A percentile compares a stretch with the other conserved stretches of the same genome.
These are phyloP conservation scores for Mycocentrospora acerina DNA, from an alignment of 2,329 filamentous ascomycete genomes.

Conservation along the genomic window DNA sequence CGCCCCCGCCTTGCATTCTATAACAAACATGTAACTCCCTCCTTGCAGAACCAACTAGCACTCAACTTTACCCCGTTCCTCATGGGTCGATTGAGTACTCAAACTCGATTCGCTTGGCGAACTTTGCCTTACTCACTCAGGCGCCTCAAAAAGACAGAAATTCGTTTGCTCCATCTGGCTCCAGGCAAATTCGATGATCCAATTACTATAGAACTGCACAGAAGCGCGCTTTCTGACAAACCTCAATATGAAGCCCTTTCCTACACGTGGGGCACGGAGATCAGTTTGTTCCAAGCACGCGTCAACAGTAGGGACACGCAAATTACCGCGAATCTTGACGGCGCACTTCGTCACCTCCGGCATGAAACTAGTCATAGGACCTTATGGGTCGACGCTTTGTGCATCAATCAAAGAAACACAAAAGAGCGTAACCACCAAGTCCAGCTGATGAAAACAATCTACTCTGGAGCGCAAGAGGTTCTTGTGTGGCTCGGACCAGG, in stretches of 20 bases:
- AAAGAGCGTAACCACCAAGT: slow-evolving; percentile 11
- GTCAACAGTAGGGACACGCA: neutral
- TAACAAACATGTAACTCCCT: too few species aligned
- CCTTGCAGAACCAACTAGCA: too few species aligned
- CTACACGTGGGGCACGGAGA: slow-evolving; percentile 8
- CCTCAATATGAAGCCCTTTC: slow-evolving; percentile 10
- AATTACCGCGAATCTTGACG: slow-evolving; percentile 7
- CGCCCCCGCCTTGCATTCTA: too few species aligned
- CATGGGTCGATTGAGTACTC: too few species aligned
- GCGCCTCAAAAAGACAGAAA: neutral
- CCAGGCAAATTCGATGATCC: slow-evolving; percentile 3
- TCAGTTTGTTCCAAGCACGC: neutral
- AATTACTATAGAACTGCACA: slow-evolving; percentile 1
- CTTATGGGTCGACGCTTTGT: slow-evolving; percentile 9
- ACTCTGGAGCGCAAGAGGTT: slow-evolving; percentile 1
- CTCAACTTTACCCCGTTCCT: too few species aligned
- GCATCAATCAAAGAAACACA: slow-evolving; percentile 9
- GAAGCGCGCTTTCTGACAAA: neutral
- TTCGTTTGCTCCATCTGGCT: slow-evolving; percentile 4
- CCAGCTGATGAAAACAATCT: slow-evolving; percentile 9
- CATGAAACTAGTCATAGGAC: neutral
- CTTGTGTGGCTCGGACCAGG: slow-evolving; percentile 7
- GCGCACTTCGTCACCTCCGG: slow-evolving; percentile 7
- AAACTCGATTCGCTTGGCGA: too few species aligned
- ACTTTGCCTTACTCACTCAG: too few species aligned